Conservation (phyloP, 148 eudicot species). For the Silene conica region DNA sequence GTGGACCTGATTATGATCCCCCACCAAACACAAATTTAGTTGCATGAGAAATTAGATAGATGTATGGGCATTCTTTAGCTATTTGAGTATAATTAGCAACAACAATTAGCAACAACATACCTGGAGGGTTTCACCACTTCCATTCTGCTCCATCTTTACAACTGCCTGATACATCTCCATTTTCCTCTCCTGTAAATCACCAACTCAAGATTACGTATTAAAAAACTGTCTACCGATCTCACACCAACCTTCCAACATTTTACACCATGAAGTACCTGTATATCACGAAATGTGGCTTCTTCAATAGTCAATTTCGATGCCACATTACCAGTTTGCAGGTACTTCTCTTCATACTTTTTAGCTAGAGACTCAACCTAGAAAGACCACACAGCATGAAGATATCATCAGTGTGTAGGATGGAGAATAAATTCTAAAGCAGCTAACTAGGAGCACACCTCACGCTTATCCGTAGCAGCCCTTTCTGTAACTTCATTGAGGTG, state of each 20-base stretch:
- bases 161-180: slow-evolving; percentile 49
- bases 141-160: slow-evolving; percentile 46
- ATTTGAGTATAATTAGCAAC: slow-evolving; percentile 2
- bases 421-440: slow-evolving; percentile 1
- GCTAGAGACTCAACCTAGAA: slow-evolving; percentile 69
- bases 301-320: slow-evolving; percentile 85
- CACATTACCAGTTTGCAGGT: slow-evolving; percentile 85
- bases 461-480: slow-evolving; percentile 75
- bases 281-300: slow-evolving; percentile 95
- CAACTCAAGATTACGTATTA: slow-evolving; percentile 3
- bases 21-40: slow-evolving; percentile 11
- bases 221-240: neutral
- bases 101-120: slow-evolving; percentile 20
- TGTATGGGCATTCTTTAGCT: neutral
- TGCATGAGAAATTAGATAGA: slow-evolving; percentile 2
- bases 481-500: slow-evolving; percentile 79
- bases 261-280: slow-evolving; percentile 55
- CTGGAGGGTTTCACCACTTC: slow-evolving; percentile 39
- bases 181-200: slow-evolving; percentile 37
- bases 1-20: slow-evolving; percentile 41
- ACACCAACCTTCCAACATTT: slow-evolving; percentile 3
- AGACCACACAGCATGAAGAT: neutral
- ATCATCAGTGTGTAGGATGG: neutral
- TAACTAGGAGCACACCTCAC: slow-evolving; percentile 52
- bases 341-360: slow-evolving; percentile 91